phyloP scores from a whole-genome alignment of 2,329 filamentous ascomycete species.

The Sarocladiaceae sp. region DNA sequence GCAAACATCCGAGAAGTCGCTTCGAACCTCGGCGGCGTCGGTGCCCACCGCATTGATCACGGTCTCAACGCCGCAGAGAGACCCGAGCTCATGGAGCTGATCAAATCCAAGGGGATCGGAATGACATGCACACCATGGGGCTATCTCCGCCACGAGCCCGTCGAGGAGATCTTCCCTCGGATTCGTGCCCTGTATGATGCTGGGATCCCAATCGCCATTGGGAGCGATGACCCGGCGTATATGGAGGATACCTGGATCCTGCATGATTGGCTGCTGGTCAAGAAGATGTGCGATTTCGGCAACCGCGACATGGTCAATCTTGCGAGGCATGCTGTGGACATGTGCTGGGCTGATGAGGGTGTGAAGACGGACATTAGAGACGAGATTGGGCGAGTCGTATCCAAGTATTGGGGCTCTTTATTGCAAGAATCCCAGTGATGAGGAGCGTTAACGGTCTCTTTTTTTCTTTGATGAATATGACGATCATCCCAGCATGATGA shows the following conservation, averaged over 20 bases:
- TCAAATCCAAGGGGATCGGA: constrained; percentile 50
- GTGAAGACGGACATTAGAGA: constrained; percentile 23
- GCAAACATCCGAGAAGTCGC: constrained; percentile 45
- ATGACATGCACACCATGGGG: constrained; percentile 57
- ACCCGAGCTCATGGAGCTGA: constrained; percentile 44
- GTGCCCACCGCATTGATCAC: constrained; percentile 63
- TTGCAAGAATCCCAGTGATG: too few relatives aligned
- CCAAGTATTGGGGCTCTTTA: neutral
- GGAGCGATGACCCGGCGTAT: constrained; percentile 65
- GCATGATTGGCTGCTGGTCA: constrained; percentile 40
- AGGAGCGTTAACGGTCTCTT: neutral
- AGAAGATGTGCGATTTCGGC: constrained; percentile 32
- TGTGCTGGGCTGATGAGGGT: constrained; percentile 34
- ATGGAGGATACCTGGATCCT: constrained; percentile 52
- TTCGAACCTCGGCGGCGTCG: constrained; percentile 48
- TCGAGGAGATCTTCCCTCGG: constrained; percentile 40
- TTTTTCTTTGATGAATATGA: neutral
- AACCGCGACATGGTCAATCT: constrained; percentile 34
- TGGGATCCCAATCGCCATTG: constrained; percentile 60
- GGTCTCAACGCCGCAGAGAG: constrained; percentile 59
- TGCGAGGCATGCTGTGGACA: constrained; percentile 33
- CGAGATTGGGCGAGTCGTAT: constrained; percentile 15
- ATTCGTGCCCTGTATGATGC: constrained; percentile 47
- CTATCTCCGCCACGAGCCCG: constrained; percentile 10
- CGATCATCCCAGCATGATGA: constrained; percentile 7